phyloP scores from a whole-genome alignment of 2,329 filamentous ascomycete species.

The Xylariaceae sp. region DNA sequence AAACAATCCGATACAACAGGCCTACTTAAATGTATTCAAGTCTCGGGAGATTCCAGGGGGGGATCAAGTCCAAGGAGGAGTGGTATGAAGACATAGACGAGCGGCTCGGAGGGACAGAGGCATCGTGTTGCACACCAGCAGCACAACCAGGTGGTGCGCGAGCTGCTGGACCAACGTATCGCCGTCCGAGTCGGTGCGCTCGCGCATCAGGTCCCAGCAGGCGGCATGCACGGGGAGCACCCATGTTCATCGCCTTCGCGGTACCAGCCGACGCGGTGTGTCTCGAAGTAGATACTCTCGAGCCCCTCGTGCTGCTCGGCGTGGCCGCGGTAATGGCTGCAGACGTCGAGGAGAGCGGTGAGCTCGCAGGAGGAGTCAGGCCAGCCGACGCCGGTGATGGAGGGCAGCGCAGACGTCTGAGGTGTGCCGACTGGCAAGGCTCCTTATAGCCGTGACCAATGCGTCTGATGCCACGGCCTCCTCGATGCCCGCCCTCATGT shows the following conservation, averaged over 20 bases:
- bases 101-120: conserved; percentile 8
- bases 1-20: neutral
- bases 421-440: conserved; percentile 1
- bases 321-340: conserved; percentile 3
- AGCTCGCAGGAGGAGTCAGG: conserved; percentile 8
- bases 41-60: too few species aligned
- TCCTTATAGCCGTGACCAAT: neutral
- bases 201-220: conserved; percentile 12
- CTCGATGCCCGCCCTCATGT: neutral
- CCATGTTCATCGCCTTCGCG: conserved; percentile 7
- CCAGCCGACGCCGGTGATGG: conserved; percentile 14
- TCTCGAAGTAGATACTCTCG: conserved; percentile 2
- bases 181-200: neutral
- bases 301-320: conserved; percentile 4
- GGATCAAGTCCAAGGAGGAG: too few species aligned
- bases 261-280: conserved; percentile 2
- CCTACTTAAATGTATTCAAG: neutral
- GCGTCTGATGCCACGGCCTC: neutral
- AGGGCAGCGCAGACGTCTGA: neutral
- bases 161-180: conserved; percentile 1
- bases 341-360: conserved; percentile 4
- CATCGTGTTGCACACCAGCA: conserved; percentile 13
- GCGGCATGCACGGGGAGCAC: conserved; percentile 14
- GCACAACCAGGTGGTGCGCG: conserved; percentile 11
- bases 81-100: conserved; percentile 5